Percentiles rank a stretch among this genome's conserved stretches.
Conservation (phyloP, 768 basidiomycete species). For the Kwoniella mangroviensis region DNA sequence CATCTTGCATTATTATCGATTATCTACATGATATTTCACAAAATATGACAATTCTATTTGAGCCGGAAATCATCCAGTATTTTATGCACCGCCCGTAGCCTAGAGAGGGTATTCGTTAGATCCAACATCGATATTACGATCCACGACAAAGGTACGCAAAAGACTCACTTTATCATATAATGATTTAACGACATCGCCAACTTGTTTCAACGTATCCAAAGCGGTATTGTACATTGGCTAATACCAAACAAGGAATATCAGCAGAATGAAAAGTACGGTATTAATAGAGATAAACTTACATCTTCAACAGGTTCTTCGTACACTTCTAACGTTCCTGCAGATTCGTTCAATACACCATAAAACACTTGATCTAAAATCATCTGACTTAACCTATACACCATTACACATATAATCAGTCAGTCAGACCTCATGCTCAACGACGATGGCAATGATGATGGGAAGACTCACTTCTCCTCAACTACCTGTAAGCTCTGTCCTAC, state of each 20-base stretch:
- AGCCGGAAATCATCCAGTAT: too few relatives aligned
- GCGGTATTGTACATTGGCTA: constrained; percentile 87
- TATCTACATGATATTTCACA: too few relatives aligned
- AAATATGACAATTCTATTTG: too few relatives aligned
- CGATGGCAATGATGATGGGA: too few relatives aligned
- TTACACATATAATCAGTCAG: background rate
- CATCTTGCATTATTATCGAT: too few relatives aligned
- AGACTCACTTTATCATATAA: constrained; percentile 78
- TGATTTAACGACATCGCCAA: constrained; percentile 91
- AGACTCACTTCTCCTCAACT: constrained; percentile 90
- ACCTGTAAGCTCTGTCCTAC: constrained; percentile 86
- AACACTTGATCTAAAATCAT: constrained; percentile 98
- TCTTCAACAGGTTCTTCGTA: constrained; percentile 85
- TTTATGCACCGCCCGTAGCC: constrained; percentile 10
- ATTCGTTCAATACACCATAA: constrained; percentile 95
- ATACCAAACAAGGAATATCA: background rate
- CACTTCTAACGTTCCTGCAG: constrained; percentile 86
- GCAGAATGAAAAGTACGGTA: background rate
- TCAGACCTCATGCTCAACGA: too few relatives aligned
- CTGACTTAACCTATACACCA: constrained; percentile 74
- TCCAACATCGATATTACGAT: background rate
- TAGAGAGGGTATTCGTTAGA: background rate
- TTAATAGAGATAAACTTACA: constrained; percentile 62
- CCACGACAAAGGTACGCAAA: background rate
- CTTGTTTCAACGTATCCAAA: constrained; percentile 84